These are phyloP conservation scores for Psilocybe cubensis DNA, from an alignment of 768 basidiomycete species.

Conservation along the genomic window DNA sequence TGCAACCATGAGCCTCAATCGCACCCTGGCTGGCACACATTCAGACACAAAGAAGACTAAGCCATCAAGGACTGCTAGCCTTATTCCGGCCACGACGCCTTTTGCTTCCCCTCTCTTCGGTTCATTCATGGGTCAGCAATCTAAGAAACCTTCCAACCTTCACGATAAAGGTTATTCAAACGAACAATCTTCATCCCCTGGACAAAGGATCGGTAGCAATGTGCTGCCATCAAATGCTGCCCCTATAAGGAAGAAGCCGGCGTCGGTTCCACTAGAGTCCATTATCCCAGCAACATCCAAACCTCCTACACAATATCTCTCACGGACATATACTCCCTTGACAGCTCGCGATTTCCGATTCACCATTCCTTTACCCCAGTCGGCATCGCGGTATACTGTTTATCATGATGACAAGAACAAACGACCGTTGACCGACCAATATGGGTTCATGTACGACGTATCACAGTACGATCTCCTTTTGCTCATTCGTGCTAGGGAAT, in stretches of 20 bases:
- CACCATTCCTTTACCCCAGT: constrained; percentile 59
- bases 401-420: constrained; percentile 53
- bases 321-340: constrained; percentile 72
- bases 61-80: constrained; percentile 34
- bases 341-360: constrained; percentile 78
- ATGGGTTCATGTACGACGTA: constrained; percentile 90
- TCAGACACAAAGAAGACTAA: constrained; percentile 31
- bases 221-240: constrained; percentile 11
- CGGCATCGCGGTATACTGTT: constrained; percentile 52
- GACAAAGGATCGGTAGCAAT: constrained; percentile 6
- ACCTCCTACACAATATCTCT: constrained; percentile 85
- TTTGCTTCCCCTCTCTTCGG: constrained; percentile 65
- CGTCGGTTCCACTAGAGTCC: constrained; percentile 74
- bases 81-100: constrained; percentile 38
- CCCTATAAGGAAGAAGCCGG: constrained; percentile 32
- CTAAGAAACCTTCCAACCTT: constrained; percentile 40
- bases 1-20: constrained; percentile 37
- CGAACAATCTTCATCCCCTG: constrained; percentile 9
- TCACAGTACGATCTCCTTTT: constrained; percentile 81
- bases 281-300: constrained; percentile 82
- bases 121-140: constrained; percentile 57
- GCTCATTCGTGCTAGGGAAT: constrained; percentile 72
- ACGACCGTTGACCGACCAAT: constrained; percentile 79
- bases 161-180: constrained; percentile 11
- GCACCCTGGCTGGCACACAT: constrained; percentile 45